These are phyloP conservation scores for Daldinia loculata DNA, from an alignment of 495 filamentous ascomycete species.

Conservation along the genomic window DNA sequence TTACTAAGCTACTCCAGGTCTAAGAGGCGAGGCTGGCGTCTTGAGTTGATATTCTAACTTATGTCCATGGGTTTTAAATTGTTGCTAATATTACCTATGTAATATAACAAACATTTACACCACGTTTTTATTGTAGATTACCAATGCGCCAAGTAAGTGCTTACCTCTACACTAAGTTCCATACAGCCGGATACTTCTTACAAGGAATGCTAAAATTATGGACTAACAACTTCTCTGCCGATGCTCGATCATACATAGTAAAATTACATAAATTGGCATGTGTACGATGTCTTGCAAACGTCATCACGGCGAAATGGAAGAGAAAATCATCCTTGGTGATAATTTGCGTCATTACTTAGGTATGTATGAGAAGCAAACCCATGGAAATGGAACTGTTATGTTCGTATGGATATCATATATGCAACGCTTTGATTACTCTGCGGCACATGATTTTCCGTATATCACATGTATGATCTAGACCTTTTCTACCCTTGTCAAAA, in stretches of 20 bases:
- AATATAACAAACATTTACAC: neutral
- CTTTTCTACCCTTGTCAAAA: conserved; percentile 18
- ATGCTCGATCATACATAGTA: conserved; percentile 1
- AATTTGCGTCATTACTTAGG: conserved; percentile 32
- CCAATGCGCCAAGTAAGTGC: neutral
- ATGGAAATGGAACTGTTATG: conserved; percentile 10
- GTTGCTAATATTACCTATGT: neutral
- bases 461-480: conserved; percentile 43
- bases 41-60: neutral
- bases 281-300: conserved; percentile 3
- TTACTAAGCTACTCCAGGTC: neutral
- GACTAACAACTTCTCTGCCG: conserved; percentile 10
- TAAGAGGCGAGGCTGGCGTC: conserved; percentile 2
- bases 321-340: conserved; percentile 15
- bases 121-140: neutral
- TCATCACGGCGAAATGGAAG: conserved; percentile 27
- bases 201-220: conserved; percentile 2
- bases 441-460: conserved; percentile 37
- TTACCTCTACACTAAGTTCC: neutral
- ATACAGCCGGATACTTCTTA: neutral
- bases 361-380: conserved; percentile 15
- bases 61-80: neutral
- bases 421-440: conserved; percentile 23
- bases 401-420: neutral
- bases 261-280: neutral